These are phyloP conservation scores for Cercospora brassicicola DNA, from an alignment of 2,329 filamentous ascomycete genomes.

Conservation along the genomic window DNA sequence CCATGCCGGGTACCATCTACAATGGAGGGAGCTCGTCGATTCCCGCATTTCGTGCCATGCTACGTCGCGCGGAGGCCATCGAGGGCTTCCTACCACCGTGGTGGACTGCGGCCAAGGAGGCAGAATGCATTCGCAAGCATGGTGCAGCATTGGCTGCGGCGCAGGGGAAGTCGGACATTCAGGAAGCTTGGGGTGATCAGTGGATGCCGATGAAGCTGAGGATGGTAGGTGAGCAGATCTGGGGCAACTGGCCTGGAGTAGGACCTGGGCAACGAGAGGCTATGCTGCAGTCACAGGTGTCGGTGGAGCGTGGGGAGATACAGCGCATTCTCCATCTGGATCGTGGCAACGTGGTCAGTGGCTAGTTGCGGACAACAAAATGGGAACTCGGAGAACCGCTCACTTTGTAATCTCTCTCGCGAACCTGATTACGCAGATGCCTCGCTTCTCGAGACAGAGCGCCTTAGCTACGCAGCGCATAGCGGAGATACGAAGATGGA, in stretches of 20 bases:
- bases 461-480: too few relatives aligned
- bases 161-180: slow-evolving; percentile 1
- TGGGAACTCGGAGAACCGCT: too few relatives aligned
- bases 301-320: not conserved
- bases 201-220: slow-evolving; percentile 20
- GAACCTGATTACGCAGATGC: too few relatives aligned
- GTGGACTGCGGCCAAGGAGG: slow-evolving; percentile 21
- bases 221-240: slow-evolving; percentile 16
- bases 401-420: too few relatives aligned
- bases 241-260: slow-evolving; percentile 7
- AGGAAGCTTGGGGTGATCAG: slow-evolving; percentile 25
- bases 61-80: slow-evolving; percentile 18
- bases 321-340: too few relatives aligned
- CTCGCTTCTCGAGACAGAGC: too few relatives aligned
- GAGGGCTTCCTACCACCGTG: slow-evolving; percentile 21
- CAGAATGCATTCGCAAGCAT: slow-evolving; percentile 27
- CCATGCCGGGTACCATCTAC: slow-evolving; percentile 20
- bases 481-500: too few relatives aligned
- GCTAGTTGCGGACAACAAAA: too few relatives aligned
- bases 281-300: not conserved
- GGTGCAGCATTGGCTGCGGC: not conserved
- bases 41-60: slow-evolving; percentile 17
- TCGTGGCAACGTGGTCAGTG: too few relatives aligned
- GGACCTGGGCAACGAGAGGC: not conserved
- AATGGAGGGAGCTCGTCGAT: slow-evolving; percentile 11